Evolutionary conservation across 78 protist species (phyloP).

Genomic region (Dictyostelium purpureum): DNA sequence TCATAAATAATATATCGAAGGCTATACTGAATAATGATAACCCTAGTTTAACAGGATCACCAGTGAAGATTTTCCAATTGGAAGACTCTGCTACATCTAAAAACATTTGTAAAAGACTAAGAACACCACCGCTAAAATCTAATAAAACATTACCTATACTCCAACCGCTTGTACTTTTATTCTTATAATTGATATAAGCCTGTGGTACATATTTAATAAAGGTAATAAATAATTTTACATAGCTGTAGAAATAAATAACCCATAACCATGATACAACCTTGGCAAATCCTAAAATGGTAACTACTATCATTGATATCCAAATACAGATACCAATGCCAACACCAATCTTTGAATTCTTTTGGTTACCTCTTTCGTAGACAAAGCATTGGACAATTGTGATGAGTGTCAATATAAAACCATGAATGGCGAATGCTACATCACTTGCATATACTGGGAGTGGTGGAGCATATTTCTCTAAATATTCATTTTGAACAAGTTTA

Average conservation of each 20-base stretch:
- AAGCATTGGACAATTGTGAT: constrained; percentile 85
- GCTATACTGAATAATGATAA: constrained; percentile 85
- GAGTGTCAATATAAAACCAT: constrained; percentile 83
- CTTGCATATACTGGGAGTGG: constrained; percentile 85
- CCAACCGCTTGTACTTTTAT: constrained; percentile 94
- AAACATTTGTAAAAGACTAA: constrained; percentile 88
- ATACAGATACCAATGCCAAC: not conserved
- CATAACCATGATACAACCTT: constrained; percentile 40
- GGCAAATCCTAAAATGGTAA: not conserved
- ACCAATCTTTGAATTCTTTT: constrained; percentile 23
- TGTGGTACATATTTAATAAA: constrained; percentile 92
- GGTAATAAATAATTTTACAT: constrained; percentile 87
- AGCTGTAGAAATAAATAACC: constrained; percentile 60
- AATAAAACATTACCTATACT: constrained; percentile 89
- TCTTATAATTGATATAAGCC: constrained; percentile 81
- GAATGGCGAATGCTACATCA: constrained; percentile 93
- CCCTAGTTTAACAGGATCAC: constrained; percentile 93
- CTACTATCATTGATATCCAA: constrained; percentile 36
- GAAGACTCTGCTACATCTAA: constrained; percentile 61
- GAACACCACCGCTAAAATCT: constrained; percentile 94
- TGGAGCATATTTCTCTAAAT: constrained; percentile 26
- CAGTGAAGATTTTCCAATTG: constrained; percentile 81
- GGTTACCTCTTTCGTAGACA: constrained; percentile 80
- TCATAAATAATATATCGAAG: constrained; percentile 91
- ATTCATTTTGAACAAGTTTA: constrained; percentile 50